Evolutionary conservation across 2,329 filamentous ascomycete species (phyloP), one percentile per base, ranked within the genome.

Genomic region (Beauveria asiatica): DNA sequence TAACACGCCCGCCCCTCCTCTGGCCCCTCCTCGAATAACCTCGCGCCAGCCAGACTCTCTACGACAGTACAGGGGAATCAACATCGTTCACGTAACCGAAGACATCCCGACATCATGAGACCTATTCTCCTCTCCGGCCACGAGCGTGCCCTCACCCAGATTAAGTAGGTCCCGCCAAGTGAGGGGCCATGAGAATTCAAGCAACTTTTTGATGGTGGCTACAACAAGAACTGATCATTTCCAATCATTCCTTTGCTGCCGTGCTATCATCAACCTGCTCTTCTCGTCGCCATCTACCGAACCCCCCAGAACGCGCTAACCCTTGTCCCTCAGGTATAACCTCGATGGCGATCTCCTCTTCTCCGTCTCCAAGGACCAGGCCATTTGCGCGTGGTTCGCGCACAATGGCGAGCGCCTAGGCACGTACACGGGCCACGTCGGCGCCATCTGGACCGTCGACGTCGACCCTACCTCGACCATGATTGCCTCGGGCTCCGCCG

Each of bases 361-460:
- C 82, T 96, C 92, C 65, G 90, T 92, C 63, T 85, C 91, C 68
- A 97, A 97, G 80, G 93, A 97, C 77, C 93, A 97, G 78, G 85
- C 95, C 72, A 91, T 97, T 71, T 96, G 93, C 82, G 93, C 86
- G 66, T 99, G 94, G 94, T 97, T 86, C 79, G 88, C 92, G 66
- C 92, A 95, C 80, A 99, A 99, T 77, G 94, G 94, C 79, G 94
- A 99, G 82, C 89, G 94, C 70, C 84, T 97, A 70, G 94, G 94
- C 71, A 94, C 93, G 69, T 99, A 97, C 80, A 87, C 90, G 73
- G 94, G 94, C 75, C 94, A 99, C 79, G 89, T 95, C 76, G 94
- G 94, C 78, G 93, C 94, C 70, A 89, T 99, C 80, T 99, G 94
- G 94, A 97, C 94, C 64, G 89, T 99, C 76, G 94, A 99, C 73